Evolutionary conservation across 169 alveolate species (phyloP).

Genomic region (Eimeria praecox): DNA sequence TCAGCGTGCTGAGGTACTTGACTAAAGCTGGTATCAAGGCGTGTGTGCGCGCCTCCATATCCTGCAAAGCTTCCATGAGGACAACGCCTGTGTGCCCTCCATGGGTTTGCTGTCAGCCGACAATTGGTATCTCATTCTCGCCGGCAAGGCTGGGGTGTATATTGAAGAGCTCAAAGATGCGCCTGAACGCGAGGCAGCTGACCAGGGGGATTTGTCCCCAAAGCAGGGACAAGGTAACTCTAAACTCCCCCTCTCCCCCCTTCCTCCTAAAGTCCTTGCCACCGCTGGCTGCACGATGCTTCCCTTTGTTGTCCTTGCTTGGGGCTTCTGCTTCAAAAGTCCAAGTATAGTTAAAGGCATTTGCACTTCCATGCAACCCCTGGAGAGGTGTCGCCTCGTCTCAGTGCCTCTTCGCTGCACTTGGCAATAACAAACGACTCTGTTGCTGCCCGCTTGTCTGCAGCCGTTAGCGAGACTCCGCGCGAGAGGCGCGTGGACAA

Average conservation of each 20-base stretch:
- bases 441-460: neutral
- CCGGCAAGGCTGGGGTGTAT: conserved; percentile 75
- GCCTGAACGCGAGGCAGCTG: neutral
- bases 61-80: neutral
- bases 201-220: conserved; percentile 44
- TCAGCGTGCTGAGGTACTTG: neutral
- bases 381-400: neutral
- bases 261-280: neutral
- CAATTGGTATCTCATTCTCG: conserved; percentile 72
- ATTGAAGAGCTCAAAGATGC: conserved; percentile 52
- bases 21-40: neutral
- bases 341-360: neutral
- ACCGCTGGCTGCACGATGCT: neutral
- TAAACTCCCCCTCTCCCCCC: too few species aligned
- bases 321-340: neutral
- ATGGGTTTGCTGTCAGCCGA: conserved; percentile 42
- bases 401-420: neutral
- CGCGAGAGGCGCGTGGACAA: conserved; percentile 59
- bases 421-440: neutral
- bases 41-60: neutral
- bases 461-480: neutral
- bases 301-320: neutral
- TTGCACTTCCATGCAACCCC: neutral
- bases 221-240: conserved; percentile 12
- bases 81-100: neutral